Evolutionary conservation across 192 early-diverging fungal species (phyloP).

Genomic region (Linnemannia exigua): DNA sequence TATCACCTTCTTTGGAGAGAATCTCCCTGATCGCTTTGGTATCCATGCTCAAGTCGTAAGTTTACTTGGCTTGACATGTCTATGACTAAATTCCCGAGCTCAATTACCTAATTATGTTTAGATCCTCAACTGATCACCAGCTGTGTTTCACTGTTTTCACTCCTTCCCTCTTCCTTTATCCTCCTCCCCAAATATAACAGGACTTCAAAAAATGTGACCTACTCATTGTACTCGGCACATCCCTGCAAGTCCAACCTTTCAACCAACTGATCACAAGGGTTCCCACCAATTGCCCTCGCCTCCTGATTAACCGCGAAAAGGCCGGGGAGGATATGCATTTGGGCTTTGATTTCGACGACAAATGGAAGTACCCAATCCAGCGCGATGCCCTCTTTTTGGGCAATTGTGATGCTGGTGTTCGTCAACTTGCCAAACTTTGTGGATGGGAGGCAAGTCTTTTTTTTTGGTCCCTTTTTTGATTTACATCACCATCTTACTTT

Average conservation of each 20-base stretch:
- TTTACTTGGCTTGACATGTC: neutral
- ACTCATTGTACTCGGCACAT: constrained; percentile 95
- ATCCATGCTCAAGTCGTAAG: constrained; percentile 58
- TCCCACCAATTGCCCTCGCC: constrained; percentile 73
- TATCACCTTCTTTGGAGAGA: constrained; percentile 97
- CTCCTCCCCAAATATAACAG: constrained; percentile 17
- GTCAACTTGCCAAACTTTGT: constrained; percentile 75
- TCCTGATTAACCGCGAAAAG: constrained; percentile 90
- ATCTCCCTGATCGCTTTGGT: constrained; percentile 84
- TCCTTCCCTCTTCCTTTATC: neutral
- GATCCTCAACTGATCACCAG: no score
- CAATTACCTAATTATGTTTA: no score
- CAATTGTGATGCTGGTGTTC: constrained; percentile 84
- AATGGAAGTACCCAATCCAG: constrained; percentile 58
- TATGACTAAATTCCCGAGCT: no score
- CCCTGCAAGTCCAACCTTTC: constrained; percentile 91
- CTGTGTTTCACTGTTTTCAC: neutral
- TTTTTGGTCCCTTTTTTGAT: neutral
- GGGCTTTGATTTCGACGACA: constrained; percentile 88
- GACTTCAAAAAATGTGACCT: constrained; percentile 85
- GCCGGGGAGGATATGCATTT: constrained; percentile 72
- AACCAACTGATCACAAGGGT: constrained; percentile 82
- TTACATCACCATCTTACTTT: neutral
- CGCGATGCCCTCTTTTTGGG: constrained; percentile 88
- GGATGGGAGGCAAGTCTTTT: constrained; percentile 74